Evolutionary conservation across 257 asterid genomes (phyloP), one percentile per base, ranked within the genome.

Genomic region (Voacanga thouarsii): DNA sequence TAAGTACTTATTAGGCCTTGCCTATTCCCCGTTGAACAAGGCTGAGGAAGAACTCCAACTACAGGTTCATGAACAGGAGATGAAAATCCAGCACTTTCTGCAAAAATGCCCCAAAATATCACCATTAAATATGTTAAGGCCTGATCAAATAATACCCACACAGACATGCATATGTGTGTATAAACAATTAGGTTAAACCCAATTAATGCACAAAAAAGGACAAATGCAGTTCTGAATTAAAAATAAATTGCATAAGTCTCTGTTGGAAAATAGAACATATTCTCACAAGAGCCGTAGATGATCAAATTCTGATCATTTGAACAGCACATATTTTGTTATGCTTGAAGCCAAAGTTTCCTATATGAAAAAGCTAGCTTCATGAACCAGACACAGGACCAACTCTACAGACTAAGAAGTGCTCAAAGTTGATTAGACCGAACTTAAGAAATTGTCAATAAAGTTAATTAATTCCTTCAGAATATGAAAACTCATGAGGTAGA

Each of bases 1-100:
- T 23, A 81, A 80, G 77, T 76, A 82, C 70, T 47, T 64, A 63
- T 64, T 23, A 69, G 74, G 84, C 79, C 96, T 88, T 94, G 91
- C 98, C 98, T 94, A 82, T 90, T 94, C 79, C 94, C 96, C 26
- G 83, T 86, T 61, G 98, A 88, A 89, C 85, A 83, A 30, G 98
- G 97, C 78, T 94, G 97, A 47, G 94, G 88, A 86, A 92, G 94
- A 90, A 94, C 87, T 85, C 96, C 97, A 66, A 90, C 96, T 73
- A 92, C 67, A 10, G 90, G 92, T 86, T 88, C 92, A 80, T 64
- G 85, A 88, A 80, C 78, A 56, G 94, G 71, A 79, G 80, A 64
- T 59, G 91, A 75, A 81, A 87, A 78, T 71, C 89, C 90, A 83
- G 90, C 87, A 71, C 86, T 89, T 85, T 85, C 95, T 92, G 94